Evolutionary conservation across 495 filamentous ascomycete genomes (phyloP), one percentile per base, ranked within the genome.

Genomic region (Aspergillus funiculosus): DNA sequence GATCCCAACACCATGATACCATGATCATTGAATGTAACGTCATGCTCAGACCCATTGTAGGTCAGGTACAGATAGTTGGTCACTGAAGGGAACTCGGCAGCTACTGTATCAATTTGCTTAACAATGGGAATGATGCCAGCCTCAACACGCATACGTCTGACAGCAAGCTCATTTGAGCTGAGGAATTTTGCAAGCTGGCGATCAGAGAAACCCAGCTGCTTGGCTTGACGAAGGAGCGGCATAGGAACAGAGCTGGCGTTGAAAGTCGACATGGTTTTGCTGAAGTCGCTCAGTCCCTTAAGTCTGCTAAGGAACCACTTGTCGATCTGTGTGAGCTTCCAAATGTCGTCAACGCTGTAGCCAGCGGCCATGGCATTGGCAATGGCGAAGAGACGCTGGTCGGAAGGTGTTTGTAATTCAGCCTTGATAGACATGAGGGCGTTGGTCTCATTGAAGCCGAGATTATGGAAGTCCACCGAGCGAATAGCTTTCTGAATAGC

Each of bases 61-160:
- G 92, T 96, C 43, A 95, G 73, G 60, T 97, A 98, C 6, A 98
- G 81, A 60, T 98, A 98, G 66, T 98, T 98, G 27, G 92, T 97
- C 54, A 79, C 85, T 9, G 88, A 83, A 15, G 92, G 92, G 68
- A 96, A 98, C 63, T 98, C 92, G 18, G 90, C 92, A 24, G 92
- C 92, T 45, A 98, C 92, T 9, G 92, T 98, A 69, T 98, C 92
- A 52, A 98, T 96, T 68, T 96, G 92, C 75, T 96, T 98, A 40
- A 95, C 90, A 53, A 87, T 79, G 1, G 92, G 92, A 14, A 77
- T 77, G 51, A 98, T 89, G 21, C 86, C 87, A 26, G 84, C 79
- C 57, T 96, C 89, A 29, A 89, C 70, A 59, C 92, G 79, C 65
- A 85, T 70, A 13, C 81, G 81, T 46, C 92, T 79, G 11, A 97